A percentile compares a stretch with the other conserved stretches of the same genome.
Evolutionary conservation across 1,284 basidiomycete genomes (phyloP).

Genomic region (Phlebopus sp.): DNA sequence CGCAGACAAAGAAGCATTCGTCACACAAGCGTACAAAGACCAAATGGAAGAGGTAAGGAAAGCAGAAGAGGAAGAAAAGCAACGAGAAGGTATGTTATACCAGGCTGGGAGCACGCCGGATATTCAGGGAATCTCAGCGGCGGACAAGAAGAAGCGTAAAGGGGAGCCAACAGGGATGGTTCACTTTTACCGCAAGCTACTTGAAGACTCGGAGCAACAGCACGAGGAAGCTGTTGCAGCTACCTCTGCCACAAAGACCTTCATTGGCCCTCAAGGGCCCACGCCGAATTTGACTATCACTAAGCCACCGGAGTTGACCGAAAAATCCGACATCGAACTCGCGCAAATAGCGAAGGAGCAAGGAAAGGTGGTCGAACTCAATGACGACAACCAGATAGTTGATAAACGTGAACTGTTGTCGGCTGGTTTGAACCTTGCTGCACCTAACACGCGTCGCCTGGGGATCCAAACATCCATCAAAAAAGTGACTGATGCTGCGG

Average conservation of each 20-base stretch:
- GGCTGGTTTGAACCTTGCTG: conserved; percentile 89
- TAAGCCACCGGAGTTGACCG: conserved; percentile 60
- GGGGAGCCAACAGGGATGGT: conserved; percentile 71
- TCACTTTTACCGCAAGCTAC: conserved; percentile 81
- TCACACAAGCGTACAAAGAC: conserved; percentile 96
- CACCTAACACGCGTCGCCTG: conserved; percentile 70
- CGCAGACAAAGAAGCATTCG: conserved; percentile 92
- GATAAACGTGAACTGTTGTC: conserved; percentile 92
- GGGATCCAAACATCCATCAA: conserved; percentile 38
- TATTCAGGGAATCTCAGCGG: conserved; percentile 38
- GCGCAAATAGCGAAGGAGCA: conserved; percentile 64
- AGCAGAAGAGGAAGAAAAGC: conserved; percentile 89
- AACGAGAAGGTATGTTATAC: conserved; percentile 71
- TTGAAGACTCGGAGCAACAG: conserved; percentile 78
- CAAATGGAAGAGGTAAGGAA: conserved; percentile 91
- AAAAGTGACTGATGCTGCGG: conserved; percentile 29
- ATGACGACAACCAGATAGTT: conserved; percentile 97
- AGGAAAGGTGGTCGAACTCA: conserved; percentile 90
- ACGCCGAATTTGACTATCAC: conserved; percentile 64
- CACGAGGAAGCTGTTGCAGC: conserved; percentile 86
- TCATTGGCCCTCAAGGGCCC: conserved; percentile 60
- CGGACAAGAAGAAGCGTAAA: conserved; percentile 62
- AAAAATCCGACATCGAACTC: conserved; percentile 67
- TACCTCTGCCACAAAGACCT: conserved; percentile 47
- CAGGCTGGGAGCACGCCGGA: neutral